Evolutionary conservation across 179 eudicot species (phyloP).

Genomic region (Heliamphora pulchella): DNA sequence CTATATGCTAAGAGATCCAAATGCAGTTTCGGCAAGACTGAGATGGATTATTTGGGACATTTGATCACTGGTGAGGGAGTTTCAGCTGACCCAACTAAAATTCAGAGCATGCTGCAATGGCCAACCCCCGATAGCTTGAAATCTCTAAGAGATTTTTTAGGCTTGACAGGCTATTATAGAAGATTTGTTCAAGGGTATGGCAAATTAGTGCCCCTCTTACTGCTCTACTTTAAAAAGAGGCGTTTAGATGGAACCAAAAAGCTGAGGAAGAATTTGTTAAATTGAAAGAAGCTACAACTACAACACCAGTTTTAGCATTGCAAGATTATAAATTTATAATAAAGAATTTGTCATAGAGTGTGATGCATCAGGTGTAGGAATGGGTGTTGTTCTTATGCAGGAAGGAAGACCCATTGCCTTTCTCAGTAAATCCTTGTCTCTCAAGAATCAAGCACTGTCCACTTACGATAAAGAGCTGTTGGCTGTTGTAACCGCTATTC

Average conservation of each 20-base stretch:
- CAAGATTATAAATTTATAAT: neutral
- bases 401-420: neutral
- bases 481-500: neutral
- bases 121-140: no score
- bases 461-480: neutral
- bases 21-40: no score
- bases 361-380: neutral
- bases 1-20: no score
- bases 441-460: neutral
- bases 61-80: no score
- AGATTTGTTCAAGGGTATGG: no score
- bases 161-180: no score
- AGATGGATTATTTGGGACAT: no score
- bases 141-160: no score
- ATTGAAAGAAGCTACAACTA: neutral
- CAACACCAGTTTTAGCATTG: neutral
- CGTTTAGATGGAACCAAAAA: neutral
- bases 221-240: neutral
- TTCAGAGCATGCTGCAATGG: no score
- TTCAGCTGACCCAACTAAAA: no score
- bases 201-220: no score
- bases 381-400: neutral
- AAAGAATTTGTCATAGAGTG: neutral
- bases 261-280: neutral
- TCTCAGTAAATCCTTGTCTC: neutral